Conservation (phyloP, 768 basidiomycete species). For the Steccherinum ochraceum region DNA sequence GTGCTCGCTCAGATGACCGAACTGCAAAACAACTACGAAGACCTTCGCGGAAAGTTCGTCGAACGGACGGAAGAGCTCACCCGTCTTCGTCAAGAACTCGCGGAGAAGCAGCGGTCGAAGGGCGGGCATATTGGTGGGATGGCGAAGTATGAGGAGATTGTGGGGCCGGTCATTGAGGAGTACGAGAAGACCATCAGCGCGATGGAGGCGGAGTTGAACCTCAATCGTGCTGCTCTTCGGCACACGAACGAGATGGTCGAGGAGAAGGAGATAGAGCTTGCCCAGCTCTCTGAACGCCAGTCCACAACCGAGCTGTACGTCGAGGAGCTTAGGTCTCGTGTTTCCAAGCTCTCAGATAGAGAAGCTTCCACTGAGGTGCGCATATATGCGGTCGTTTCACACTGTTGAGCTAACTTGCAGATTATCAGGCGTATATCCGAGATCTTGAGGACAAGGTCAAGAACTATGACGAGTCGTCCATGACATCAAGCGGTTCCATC, state of each 20-base stretch:
- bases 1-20: slow-evolving; percentile 77
- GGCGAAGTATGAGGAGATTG: slow-evolving; percentile 78
- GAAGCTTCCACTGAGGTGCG: slow-evolving; percentile 89
- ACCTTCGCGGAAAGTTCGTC: slow-evolving; percentile 76
- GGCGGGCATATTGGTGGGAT: slow-evolving; percentile 63
- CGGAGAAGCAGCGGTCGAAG: slow-evolving; percentile 57
- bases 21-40: slow-evolving; percentile 81
- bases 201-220: slow-evolving; percentile 87
- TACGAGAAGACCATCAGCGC: slow-evolving; percentile 96
- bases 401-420: no score
- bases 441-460: slow-evolving; percentile 93
- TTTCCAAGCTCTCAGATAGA: slow-evolving; percentile 79
- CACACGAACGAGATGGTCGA: slow-evolving; percentile 91
- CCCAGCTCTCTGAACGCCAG: slow-evolving; percentile 60
- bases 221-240: slow-evolving; percentile 80
- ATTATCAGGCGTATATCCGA: slow-evolving; percentile 89
- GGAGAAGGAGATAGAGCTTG: slow-evolving; percentile 82
- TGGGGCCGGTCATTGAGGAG: slow-evolving; percentile 96
- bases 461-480: slow-evolving; percentile 70
- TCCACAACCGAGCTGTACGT: slow-evolving; percentile 79
- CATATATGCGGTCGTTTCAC: slow-evolving; percentile 14
- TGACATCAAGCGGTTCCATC: slow-evolving; percentile 73
- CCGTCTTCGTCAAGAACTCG: slow-evolving; percentile 69
- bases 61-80: slow-evolving; percentile 88
- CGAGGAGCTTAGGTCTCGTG: slow-evolving; percentile 73